These are phyloP conservation scores for Murraya koenigii DNA, from an alignment of 345 rosid genomes.

Conservation along the genomic window DNA sequence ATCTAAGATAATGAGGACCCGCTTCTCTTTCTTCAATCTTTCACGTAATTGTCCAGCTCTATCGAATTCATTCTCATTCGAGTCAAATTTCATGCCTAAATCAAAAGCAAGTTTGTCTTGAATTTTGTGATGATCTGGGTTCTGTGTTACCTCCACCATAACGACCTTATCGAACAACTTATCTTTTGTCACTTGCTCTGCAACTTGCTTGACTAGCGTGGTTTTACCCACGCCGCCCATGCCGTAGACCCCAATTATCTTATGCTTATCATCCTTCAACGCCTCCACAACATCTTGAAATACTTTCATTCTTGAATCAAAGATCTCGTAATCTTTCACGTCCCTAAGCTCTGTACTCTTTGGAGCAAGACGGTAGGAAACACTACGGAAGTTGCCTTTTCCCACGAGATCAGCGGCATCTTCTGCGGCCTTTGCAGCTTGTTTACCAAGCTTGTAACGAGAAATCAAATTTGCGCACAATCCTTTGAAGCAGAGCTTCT, in stretches of 20 bases:
- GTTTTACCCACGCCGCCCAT: slow-evolving; percentile 20
- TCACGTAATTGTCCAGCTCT: not conserved
- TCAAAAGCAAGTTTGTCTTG: not conserved
- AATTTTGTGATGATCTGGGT: not conserved
- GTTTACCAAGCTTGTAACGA: not conserved
- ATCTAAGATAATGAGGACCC: not conserved
- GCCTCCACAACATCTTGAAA: not conserved
- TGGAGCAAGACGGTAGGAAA: not conserved
- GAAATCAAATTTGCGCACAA: not conserved
- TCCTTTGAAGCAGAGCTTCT: not conserved
- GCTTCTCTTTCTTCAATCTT: not conserved
- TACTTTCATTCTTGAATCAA: not conserved
- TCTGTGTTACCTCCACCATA: not conserved
- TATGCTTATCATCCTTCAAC: not conserved
- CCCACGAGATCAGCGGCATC: not conserved
- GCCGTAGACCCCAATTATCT: slow-evolving; percentile 13
- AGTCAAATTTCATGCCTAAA: not conserved
- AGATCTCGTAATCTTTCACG: not conserved
- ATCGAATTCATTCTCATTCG: not conserved
- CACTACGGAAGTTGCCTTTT: not conserved
- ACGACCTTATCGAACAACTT: not conserved
- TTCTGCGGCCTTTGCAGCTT: not conserved
- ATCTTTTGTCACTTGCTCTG: not conserved
- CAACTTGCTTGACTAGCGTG: slow-evolving; percentile 12
- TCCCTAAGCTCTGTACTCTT: rapidly evolving